Evolutionary conservation across 2,329 filamentous ascomycete species (phyloP).

Genomic region (Xenosphaeropsis pyriputrescens): DNA sequence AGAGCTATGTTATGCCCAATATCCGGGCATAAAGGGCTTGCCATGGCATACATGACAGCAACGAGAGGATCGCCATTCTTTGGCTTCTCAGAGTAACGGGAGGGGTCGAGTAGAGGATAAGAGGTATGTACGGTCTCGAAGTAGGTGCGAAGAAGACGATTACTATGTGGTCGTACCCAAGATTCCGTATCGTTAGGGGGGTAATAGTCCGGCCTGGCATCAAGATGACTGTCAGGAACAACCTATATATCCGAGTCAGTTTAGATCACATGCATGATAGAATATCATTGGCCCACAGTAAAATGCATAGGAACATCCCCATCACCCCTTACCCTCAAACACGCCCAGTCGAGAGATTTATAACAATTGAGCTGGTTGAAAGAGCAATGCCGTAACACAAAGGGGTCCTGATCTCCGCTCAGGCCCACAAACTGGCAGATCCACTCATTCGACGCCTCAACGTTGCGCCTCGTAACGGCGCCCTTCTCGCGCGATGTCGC

Average conservation of each 20-base stretch:
- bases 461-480: not conserved
- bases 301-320: conserved; percentile 2
- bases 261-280: not conserved
- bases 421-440: conserved; percentile 12
- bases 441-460: not conserved
- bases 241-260: conserved; percentile 5
- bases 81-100: conserved; percentile 6
- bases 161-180: conserved; percentile 7
- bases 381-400: conserved; percentile 12
- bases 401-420: conserved; percentile 14
- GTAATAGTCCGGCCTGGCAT: conserved; percentile 10
- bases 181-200: conserved; percentile 10
- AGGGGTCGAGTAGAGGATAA: conserved; percentile 12
- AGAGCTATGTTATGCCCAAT: conserved; percentile 1
- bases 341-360: conserved; percentile 11
- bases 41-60: conserved; percentile 12
- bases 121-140: conserved; percentile 12
- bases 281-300: not conserved
- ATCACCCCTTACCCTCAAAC: conserved; percentile 8
- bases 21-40: conserved; percentile 10
- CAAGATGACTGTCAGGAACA: conserved; percentile 11
- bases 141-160: conserved; percentile 9
- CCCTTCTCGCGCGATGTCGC: not conserved
- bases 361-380: conserved; percentile 14
- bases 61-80: conserved; percentile 8